These are phyloP conservation scores for Clitopilus hobsonii DNA, from an alignment of 768 basidiomycete genomes.

Conservation along the genomic window DNA sequence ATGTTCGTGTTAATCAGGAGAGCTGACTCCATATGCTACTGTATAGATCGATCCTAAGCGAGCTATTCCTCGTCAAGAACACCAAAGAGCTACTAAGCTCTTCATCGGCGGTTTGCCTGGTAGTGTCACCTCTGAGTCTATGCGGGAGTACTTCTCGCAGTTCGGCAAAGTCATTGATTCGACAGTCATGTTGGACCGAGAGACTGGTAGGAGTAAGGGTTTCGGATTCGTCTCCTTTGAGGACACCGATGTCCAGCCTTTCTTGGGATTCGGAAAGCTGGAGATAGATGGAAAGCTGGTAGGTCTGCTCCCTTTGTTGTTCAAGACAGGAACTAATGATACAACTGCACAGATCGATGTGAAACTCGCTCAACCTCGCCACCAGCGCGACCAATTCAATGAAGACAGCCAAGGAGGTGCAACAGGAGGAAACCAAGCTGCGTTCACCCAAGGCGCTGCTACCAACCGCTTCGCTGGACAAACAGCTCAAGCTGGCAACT, in stretches of 20 bases:
- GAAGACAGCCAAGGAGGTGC: conserved; percentile 29
- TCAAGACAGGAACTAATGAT: neutral
- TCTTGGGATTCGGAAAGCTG: conserved; percentile 83
- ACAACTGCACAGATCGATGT: conserved; percentile 76
- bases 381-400: conserved; percentile 63
- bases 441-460: neutral
- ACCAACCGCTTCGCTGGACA: no score
- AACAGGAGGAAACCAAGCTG: conserved; percentile 6
- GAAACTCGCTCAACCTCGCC: conserved; percentile 91
- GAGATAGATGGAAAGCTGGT: conserved; percentile 96
- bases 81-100: conserved; percentile 87
- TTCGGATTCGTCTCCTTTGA: conserved; percentile 98
- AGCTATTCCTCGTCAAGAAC: conserved; percentile 95
- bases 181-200: conserved; percentile 97
- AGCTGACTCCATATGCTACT: no score
- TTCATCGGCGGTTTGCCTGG: conserved; percentile 95
- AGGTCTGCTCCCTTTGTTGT: conserved; percentile 20
- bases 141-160: conserved; percentile 90
- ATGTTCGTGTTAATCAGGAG: no score
- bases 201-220: conserved; percentile 92
- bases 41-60: conserved; percentile 97
- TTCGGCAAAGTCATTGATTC: conserved; percentile 97
- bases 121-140: conserved; percentile 88
- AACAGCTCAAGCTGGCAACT: conserved; percentile 17
- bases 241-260: conserved; percentile 83